These are phyloP conservation scores for Protostelium mycophagum DNA, from an alignment of 78 protist species.

Conservation along the genomic window DNA sequence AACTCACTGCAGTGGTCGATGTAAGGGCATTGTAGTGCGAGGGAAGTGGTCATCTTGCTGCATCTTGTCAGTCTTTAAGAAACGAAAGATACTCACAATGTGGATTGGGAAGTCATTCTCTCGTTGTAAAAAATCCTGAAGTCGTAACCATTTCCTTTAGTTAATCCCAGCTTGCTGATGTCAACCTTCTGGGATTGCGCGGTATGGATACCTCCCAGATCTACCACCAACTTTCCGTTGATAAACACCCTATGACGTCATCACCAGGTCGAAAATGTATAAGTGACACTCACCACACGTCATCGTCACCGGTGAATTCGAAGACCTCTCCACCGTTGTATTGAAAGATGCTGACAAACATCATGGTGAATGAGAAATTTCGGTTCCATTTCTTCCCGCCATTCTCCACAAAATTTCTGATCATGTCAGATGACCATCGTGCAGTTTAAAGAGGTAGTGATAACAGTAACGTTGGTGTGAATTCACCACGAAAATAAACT, in stretches of 20 bases:
- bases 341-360: neutral
- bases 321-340: constrained; percentile 18
- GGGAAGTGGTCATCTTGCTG: neutral
- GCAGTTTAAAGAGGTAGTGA: too few species aligned
- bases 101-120: constrained; percentile 17
- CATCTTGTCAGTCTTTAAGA: neutral
- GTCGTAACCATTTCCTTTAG: neutral
- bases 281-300: constrained; percentile 14
- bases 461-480: too few species aligned
- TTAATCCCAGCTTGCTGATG: neutral
- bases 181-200: neutral
- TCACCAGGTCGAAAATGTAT: neutral
- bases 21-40: neutral
- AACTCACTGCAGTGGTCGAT: neutral
- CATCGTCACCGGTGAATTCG: constrained; percentile 41
- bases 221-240: constrained; percentile 29
- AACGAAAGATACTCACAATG: neutral
- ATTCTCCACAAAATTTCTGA: neutral
- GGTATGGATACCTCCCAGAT: constrained; percentile 35
- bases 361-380: neutral
- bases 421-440: neutral
- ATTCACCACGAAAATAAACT: too few species aligned
- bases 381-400: neutral
- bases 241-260: constrained; percentile 18
- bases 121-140: constrained; percentile 27